Conservation (phyloP, 2,329 filamentous ascomycete species). For the Alternaria brassicae region DNA sequence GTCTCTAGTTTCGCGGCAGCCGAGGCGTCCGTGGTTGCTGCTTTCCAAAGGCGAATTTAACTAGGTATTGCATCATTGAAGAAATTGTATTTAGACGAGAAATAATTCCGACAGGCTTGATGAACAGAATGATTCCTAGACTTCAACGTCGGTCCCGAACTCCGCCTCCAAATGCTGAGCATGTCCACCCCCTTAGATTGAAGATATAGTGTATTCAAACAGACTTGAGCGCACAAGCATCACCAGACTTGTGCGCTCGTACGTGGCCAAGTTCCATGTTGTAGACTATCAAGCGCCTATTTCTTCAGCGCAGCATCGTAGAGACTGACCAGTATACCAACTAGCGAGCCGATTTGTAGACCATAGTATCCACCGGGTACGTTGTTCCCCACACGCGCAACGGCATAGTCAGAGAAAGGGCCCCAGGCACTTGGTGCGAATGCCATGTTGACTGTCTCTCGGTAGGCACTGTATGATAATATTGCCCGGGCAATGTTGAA, state of each 20-base stretch:
- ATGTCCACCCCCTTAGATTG: background rate
- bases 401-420: conserved; percentile 65
- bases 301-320: conserved; percentile 80
- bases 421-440: conserved; percentile 61
- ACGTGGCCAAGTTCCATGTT: background rate
- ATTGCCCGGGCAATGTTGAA: conserved; percentile 91
- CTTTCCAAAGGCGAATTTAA: background rate
- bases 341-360: conserved; percentile 70
- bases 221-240: conserved; percentile 3
- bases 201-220: conserved; percentile 8
- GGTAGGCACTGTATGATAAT: conserved; percentile 81
- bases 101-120: background rate
- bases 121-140: background rate
- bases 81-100: background rate
- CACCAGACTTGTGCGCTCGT: background rate
- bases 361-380: conserved; percentile 76
- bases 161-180: background rate
- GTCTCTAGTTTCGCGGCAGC: background rate
- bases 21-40: background rate
- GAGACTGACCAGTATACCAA: conserved; percentile 72
- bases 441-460: conserved; percentile 50
- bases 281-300: conserved; percentile 17
- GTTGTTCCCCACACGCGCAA: conserved; percentile 68
- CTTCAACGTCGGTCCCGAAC: background rate
- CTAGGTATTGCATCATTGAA: background rate